A percentile compares a stretch with the other conserved stretches of the same genome.
These are phyloP conservation scores for Eucalyptus lansdowneana DNA, from an alignment of 345 rosid genomes.

Conservation along the genomic window DNA sequence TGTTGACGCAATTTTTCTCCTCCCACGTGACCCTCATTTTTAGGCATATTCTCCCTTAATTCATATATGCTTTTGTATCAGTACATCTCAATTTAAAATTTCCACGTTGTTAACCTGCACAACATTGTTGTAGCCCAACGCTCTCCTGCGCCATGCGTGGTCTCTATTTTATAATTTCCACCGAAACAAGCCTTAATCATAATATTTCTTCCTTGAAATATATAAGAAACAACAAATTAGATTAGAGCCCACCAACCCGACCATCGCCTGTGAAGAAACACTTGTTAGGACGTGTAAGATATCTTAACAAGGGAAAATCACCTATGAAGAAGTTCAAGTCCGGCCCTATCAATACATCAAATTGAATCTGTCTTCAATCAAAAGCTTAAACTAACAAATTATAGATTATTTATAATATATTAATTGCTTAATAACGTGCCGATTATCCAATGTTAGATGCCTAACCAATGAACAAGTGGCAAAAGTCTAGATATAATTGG, in stretches of 20 bases:
- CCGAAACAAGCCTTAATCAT: neutral
- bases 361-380: neutral
- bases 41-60: neutral
- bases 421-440: rapidly evolving
- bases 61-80: neutral
- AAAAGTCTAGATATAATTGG: neutral
- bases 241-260: neutral
- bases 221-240: neutral
- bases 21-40: neutral
- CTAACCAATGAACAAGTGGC: neutral
- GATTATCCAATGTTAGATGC: neutral
- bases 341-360: neutral
- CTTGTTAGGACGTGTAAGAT: neutral
- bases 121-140: neutral
- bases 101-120: neutral
- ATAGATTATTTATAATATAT: too few relatives aligned
- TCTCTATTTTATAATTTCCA: neutral
- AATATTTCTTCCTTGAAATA: neutral
- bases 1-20: neutral
- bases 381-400: neutral
- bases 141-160: neutral
- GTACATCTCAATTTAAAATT: neutral
- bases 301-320: neutral
- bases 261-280: neutral
- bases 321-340: neutral